phyloP scores from a whole-genome alignment of 2,329 filamentous ascomycete species.

The Laburnicola sp. region DNA sequence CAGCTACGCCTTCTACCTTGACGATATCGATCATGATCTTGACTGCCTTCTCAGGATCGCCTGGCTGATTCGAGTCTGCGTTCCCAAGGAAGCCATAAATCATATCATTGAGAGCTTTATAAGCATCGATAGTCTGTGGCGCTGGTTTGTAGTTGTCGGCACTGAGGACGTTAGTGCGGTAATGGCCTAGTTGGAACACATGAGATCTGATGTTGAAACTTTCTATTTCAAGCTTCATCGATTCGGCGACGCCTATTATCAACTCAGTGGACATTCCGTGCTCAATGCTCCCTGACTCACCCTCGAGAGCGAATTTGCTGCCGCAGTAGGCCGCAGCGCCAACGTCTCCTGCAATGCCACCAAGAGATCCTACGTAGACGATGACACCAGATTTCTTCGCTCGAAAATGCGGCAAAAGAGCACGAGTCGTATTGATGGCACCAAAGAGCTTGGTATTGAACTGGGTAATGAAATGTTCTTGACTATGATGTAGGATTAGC shows the following conservation, averaged over 20 bases:
- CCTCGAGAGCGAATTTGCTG: constrained; percentile 15
- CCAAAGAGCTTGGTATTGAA: constrained; percentile 11
- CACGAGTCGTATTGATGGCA: constrained; percentile 38
- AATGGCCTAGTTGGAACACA: constrained; percentile 45
- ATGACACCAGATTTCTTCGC: constrained; percentile 42
- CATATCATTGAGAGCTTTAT: constrained; percentile 19
- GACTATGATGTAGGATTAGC: not conserved
- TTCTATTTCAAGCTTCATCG: constrained; percentile 34
- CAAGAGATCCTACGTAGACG: constrained; percentile 34
- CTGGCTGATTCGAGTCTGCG: constrained; percentile 17
- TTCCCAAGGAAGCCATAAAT: constrained; percentile 22
- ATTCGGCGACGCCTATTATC: constrained; percentile 14
- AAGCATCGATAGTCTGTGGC: constrained; percentile 19
- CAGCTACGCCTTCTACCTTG: constrained; percentile 12
- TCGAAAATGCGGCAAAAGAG: constrained; percentile 47
- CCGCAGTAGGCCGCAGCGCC: constrained; percentile 28
- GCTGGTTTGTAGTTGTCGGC: constrained; percentile 24
- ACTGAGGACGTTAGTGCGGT: constrained; percentile 38
- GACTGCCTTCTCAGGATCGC: constrained; percentile 21
- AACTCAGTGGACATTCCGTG: not conserved
- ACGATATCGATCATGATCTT: constrained; percentile 18
- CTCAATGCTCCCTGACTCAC: not conserved
- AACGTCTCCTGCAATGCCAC: constrained; percentile 9
- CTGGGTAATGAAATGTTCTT: not conserved
- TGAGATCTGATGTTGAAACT: constrained; percentile 39